Conservation (phyloP, 2,329 filamentous ascomycete species). For the Fusarium cyanostomum region DNA sequence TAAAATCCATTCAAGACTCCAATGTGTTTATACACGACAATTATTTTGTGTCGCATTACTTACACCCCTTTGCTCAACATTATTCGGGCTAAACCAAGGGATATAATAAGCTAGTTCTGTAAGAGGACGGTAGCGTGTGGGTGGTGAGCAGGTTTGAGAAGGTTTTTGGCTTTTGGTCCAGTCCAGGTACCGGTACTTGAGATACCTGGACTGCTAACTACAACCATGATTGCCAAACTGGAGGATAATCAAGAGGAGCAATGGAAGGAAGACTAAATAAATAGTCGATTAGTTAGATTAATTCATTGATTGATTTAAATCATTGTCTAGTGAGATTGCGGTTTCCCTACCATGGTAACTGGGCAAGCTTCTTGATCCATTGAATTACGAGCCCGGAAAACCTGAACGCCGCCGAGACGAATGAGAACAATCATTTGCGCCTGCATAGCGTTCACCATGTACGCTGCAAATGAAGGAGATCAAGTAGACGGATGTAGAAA, state of each 20-base stretch:
- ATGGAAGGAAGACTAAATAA: not conserved
- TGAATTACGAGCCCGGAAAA: not conserved
- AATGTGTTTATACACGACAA: no score
- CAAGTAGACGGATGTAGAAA: no score
- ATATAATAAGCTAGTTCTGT: conserved; percentile 2
- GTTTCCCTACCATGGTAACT: no score
- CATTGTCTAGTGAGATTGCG: no score
- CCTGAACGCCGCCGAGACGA: not conserved
- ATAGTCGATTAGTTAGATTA: not conserved
- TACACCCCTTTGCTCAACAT: no score
- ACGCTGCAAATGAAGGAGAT: no score
- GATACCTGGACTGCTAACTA: conserved; percentile 22
- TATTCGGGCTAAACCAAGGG: no score
- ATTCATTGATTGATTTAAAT: no score
- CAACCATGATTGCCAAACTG: not conserved
- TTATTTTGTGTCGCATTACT: no score
- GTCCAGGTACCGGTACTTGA: conserved; percentile 50
- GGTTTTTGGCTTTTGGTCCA: conserved; percentile 50
- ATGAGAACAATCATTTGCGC: not conserved
- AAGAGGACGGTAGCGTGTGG: not conserved
- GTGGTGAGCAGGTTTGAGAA: conserved; percentile 62
- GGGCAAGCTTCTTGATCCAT: not conserved
- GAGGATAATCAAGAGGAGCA: not conserved
- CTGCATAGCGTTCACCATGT: no score
- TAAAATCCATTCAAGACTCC: no score